Percentiles rank a stretch among this genome's conserved stretches.
Conservation (phyloP, 208 protist genomes). For the Crithidia bombi region DNA sequence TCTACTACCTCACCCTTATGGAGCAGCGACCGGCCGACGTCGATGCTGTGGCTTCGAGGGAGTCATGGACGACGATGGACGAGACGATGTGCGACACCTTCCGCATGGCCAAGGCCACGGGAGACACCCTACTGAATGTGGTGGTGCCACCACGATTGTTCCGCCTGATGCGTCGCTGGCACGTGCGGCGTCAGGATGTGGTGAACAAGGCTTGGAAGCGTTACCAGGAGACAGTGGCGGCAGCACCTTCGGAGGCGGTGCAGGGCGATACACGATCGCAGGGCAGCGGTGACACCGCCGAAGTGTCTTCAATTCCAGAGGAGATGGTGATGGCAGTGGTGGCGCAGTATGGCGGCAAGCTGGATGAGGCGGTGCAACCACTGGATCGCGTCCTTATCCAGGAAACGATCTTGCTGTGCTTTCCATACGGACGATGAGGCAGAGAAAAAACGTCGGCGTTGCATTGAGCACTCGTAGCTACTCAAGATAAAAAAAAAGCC, state of each 20-base stretch:
- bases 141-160: conserved; percentile 73
- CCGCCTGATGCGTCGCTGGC: conserved; percentile 80
- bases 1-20: conserved; percentile 56
- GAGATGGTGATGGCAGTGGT: conserved; percentile 18
- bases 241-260: neutral
- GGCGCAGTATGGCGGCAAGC: conserved; percentile 20
- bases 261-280: neutral
- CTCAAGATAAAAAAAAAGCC: neutral
- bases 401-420: conserved; percentile 86
- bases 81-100: conserved; percentile 76
- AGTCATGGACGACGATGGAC: conserved; percentile 48
- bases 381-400: conserved; percentile 62
- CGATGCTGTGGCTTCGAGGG: neutral
- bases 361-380: conserved; percentile 49
- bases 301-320: neutral
- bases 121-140: conserved; percentile 70
- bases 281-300: neutral
- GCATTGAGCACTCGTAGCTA: neutral
- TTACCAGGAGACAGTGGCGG: conserved; percentile 6
- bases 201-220: conserved; percentile 34
- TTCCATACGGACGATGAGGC: conserved; percentile 57
- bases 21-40: conserved; percentile 35
- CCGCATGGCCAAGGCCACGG: conserved; percentile 56
- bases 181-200: conserved; percentile 64
- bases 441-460: too few relatives aligned